Base-by-base conservation (phyloP, 2,329 filamentous ascomycete genomes). In the Neofusicoccum laricinum region DNA sequence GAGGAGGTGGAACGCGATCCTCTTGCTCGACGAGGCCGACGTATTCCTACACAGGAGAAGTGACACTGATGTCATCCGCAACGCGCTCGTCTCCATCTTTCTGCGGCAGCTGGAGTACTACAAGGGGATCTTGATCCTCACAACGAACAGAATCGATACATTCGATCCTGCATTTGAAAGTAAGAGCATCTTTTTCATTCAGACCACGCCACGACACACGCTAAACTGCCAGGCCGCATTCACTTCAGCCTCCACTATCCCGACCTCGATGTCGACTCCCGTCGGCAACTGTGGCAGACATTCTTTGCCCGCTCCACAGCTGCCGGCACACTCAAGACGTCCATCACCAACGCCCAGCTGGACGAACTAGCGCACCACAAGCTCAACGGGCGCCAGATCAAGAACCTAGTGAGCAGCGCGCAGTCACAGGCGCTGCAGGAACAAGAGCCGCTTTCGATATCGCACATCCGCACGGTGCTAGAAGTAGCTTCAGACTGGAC, bases 41-140 rank as follows among this genome's bases (percentile, higher is more conserved):
- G 84, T 87, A 17, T 88, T 85, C 72, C 81, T 88, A 8, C 84
- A 86, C 71, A 73, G 80, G 61, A 83, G 85, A 2, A 73, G 69
- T 5, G 63, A 69, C 15, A 70, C 72, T 58, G 72, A 72, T 41
- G 69, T 74, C 5, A 69, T 72, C 61, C 71, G 72, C 53, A 79
- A 79, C 66, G 73, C 74, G 34, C 68, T 80, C 11, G 77, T 79
- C 2, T 75, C 76, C n/a, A n/a, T n/a, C n/a, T n/a, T n/a, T n/a
- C n/a, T n/a, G n/a, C n/a, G n/a, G n/a, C n/a, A n/a, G n/a, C n/a
- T n/a, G n/a, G n/a, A n/a, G n/a, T n/a, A n/a, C n/a, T n/a, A n/a
- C n/a, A n/a, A n/a, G n/a, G n/a, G n/a, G n/a, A n/a, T n/a, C n/a
- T n/a, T n/a, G n/a, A n/a, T n/a, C n/a, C n/a, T n/a, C n/a, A n/a